Base-by-base conservation (phyloP, 2,329 filamentous ascomycete genomes). In the Neonectria hederae region DNA sequence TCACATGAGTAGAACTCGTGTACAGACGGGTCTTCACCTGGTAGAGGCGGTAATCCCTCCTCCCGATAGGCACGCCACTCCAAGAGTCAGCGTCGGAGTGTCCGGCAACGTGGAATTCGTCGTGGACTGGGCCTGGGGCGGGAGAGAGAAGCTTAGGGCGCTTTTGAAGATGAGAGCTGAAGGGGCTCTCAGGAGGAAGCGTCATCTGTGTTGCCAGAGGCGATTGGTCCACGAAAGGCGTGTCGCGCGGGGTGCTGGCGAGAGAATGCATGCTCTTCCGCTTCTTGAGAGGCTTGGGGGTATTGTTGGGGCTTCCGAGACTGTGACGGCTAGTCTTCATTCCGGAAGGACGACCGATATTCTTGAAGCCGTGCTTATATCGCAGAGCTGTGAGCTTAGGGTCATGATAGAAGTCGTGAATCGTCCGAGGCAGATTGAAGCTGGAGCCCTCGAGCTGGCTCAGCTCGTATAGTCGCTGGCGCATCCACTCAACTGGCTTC, bases 361-460 rank as follows among this genome's bases (percentile, higher is more conserved):
- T 87, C 53, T 85, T 84, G 63, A 83, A 87, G 0, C 86, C 86
- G 62, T 84, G 83, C 75, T 85, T 84, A 24, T 78, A 75, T 8
- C 86, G 81, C 9, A 88, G 75, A 1, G 77, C 74, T 14, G 81
- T 78, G 1, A 88, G 75, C 71, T 87, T 87, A 0, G 77, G 75
- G 68, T 89, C 86, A 67, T 86, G 84, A 65, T 88, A 89, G 21
- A 88, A 81, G 68, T 86, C 81, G 55, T 86, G 82, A 1, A 85
- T 80, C 2, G 81, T 83, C 69, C 80, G 82, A 48, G 81, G 80
- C 21, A 88, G 75, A 70, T 82, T 86, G 69, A 88, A 88, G 17
- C 78, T 77, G 2, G 81, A 70, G 1, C 84, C 83, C 42, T 83
- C 75, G 19, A 76, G 66, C 51, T 73, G 53, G 40, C 81, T 79